Percentiles rank a stretch among this genome's conserved stretches.
phyloP scores from a whole-genome alignment of 2,329 filamentous ascomycete genomes.

The Fusarium sp. region DNA sequence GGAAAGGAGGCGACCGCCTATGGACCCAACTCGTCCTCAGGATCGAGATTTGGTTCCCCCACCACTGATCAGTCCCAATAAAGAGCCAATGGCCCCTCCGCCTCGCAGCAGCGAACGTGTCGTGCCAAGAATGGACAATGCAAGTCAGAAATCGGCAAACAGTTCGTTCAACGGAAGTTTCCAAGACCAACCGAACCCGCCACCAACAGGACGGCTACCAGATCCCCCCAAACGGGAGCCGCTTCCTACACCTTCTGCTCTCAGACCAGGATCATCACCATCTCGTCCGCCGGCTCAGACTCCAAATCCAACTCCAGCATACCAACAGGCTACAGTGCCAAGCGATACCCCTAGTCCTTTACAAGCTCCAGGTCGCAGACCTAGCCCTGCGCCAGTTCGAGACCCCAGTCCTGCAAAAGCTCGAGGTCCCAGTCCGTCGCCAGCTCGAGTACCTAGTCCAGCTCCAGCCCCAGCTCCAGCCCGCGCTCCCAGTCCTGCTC shows the following conservation, averaged over 20 bases:
- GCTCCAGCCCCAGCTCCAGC: neutral
- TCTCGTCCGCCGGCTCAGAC: neutral
- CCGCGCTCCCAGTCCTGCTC: constrained; percentile 8
- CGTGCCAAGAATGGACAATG: constrained; percentile 58
- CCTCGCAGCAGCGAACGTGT: constrained; percentile 64
- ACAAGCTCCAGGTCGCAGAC: constrained; percentile 9
- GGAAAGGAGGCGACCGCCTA: constrained; percentile 73
- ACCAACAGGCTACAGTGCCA: neutral
- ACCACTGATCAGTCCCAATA: constrained; percentile 65
- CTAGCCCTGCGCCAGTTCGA: constrained; percentile 1
- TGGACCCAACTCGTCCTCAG: constrained; percentile 68
- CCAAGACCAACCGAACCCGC: constrained; percentile 49
- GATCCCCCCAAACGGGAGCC: constrained; percentile 37
- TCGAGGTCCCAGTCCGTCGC: constrained; percentile 9
- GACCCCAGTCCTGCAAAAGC: constrained; percentile 9
- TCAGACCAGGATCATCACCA: constrained; percentile 22
- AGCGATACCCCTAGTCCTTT: neutral
- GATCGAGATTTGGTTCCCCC: constrained; percentile 68
- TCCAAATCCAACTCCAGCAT: neutral
- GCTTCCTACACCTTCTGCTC: constrained; percentile 29
- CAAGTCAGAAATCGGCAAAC: constrained; percentile 43
- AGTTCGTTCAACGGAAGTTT: constrained; percentile 49
- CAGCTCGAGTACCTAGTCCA: constrained; percentile 13
- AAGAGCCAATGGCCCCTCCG: constrained; percentile 59
- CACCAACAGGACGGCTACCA: constrained; percentile 31